Conservation (phyloP, 441 rosid species). For the Populus hybrid region DNA sequence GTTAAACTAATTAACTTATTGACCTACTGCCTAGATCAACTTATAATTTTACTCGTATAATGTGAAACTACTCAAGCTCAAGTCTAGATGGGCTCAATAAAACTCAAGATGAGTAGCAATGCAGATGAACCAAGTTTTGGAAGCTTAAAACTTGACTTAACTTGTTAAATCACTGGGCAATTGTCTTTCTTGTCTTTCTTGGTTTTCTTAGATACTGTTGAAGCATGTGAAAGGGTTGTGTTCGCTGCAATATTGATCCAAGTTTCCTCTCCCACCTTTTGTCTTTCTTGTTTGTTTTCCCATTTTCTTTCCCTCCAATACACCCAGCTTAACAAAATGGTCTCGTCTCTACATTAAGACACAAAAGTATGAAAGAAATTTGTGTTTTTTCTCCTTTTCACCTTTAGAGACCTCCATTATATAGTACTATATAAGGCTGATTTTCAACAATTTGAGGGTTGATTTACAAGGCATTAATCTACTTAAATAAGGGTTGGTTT, state of each 20-base stretch:
- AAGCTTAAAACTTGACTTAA: neutral
- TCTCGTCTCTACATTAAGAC: too few relatives aligned
- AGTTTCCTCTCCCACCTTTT: neutral
- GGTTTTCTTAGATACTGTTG: neutral
- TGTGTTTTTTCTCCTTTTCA: too few relatives aligned
- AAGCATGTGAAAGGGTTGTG: neutral
- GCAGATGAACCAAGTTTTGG: neutral
- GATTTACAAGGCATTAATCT: too few relatives aligned
- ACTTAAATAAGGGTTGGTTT: too few relatives aligned
- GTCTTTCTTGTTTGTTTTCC: neutral
- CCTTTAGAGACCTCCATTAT: too few relatives aligned
- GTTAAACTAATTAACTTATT: neutral
- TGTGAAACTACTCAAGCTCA: neutral
- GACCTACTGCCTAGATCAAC: neutral
- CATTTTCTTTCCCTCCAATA: neutral
- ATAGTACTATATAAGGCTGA: too few relatives aligned
- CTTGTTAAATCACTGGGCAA: neutral
- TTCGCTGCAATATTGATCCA: neutral
- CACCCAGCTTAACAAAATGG: neutral
- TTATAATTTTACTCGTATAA: neutral
- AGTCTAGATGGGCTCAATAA: neutral
- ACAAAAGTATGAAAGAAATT: too few relatives aligned
- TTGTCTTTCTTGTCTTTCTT: too few relatives aligned
- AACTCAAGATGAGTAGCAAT: neutral
- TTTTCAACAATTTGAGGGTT: too few relatives aligned